Base-by-base conservation (phyloP, 495 filamentous ascomycete species). In the Talaromyces liani region DNA sequence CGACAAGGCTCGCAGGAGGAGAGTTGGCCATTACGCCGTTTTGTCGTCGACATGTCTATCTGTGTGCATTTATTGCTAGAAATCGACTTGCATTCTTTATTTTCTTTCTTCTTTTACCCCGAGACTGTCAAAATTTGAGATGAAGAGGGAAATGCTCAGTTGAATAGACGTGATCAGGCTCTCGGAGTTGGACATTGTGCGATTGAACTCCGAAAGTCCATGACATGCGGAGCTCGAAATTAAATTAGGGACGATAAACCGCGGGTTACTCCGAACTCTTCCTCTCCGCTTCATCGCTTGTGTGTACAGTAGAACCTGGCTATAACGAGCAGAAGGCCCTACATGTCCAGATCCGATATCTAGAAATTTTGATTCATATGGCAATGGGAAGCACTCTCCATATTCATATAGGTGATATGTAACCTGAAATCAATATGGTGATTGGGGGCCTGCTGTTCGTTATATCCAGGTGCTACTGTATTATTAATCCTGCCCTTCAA, bases 1-100 rank as follows among this genome's bases (percentile, higher is more conserved):
- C 76, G 69, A 61, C 75, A 80, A 18, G 76, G 74, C 69, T 80
- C 73, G 58, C 76, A 80, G 2, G 75, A 76, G 25, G 72, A 69
- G n/a, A 66, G 70, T 20, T 72, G 71, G 8, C 77, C 73, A 66
- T 78, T 79, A 22, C 60, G 60, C n/a, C 60, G 41, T 31, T 65
- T 69, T 33, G 53, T 27, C 3, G 53, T 56, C 1, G 27, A 29
- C 53, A 56, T 56, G 6, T 31, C n/a, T 25, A 12, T 27, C 12
- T 27, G 6, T 14, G 10, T 54, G 49, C 22, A 29, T 12, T 54
- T 12, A 7, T 29, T 14, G 53, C 53, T 29, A 22, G 5, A n/a
- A 6, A 9, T 5, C 53, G 53, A 27, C 18, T 22, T 24, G 1
- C 5, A 24, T 54, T 25, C 12, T 27, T 14, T 25, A 4, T 24